phyloP scores from a whole-genome alignment of 2,329 filamentous ascomycete genomes.

The Zymoseptoria passerinii region DNA sequence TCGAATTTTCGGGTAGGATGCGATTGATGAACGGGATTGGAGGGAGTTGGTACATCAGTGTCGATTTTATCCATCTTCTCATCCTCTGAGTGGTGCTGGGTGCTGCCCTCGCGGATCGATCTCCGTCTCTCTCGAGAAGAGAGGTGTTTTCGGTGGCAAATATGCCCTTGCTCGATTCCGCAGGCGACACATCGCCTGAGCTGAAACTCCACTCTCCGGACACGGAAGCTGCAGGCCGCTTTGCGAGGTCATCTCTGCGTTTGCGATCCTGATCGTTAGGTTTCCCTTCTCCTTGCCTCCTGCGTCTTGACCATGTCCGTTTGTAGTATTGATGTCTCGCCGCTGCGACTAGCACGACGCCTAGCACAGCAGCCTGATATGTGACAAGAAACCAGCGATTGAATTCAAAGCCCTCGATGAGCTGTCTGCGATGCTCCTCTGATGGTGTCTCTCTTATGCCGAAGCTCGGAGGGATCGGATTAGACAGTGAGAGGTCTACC shows the following conservation, averaged over 20 bases:
- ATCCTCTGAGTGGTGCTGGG: background rate
- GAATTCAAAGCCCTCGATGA: conserved; percentile 20
- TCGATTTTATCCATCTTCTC: conserved; percentile 9
- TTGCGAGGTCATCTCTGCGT: background rate
- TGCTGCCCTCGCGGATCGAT: background rate
- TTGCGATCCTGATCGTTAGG: background rate
- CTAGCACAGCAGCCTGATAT: conserved; percentile 35
- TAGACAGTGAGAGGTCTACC: background rate
- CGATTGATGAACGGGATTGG: conserved; percentile 51
- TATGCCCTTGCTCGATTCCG: conserved; percentile 30
- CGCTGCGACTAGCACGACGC: conserved; percentile 31
- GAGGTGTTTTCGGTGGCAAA: conserved; percentile 43
- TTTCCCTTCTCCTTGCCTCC: background rate
- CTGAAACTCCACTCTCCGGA: conserved; percentile 22
- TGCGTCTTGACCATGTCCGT: conserved; percentile 8
- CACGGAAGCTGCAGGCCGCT: background rate
- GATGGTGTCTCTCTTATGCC: background rate
- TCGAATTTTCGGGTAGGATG: conserved; percentile 49
- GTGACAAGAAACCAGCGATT: conserved; percentile 31
- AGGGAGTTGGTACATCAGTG: conserved; percentile 49
- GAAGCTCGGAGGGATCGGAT: background rate
- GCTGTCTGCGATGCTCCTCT: background rate
- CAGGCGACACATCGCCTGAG: conserved; percentile 30
- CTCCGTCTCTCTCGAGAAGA: background rate
- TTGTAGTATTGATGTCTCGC: conserved; percentile 32